phyloP scores from a whole-genome alignment of 192 early-diverging fungal genomes.

The Irineochytrium annulatum region DNA sequence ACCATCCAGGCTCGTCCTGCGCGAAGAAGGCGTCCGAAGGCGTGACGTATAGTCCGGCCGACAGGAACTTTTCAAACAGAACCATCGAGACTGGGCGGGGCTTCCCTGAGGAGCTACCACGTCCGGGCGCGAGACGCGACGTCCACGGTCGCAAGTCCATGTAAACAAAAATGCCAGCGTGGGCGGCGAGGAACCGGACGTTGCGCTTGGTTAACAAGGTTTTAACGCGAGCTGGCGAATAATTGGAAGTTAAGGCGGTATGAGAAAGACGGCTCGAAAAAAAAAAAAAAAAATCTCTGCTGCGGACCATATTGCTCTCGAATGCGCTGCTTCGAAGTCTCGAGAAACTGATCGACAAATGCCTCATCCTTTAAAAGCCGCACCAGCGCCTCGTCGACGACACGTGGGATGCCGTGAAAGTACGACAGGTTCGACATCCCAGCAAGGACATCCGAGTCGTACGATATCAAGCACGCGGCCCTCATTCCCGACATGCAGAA shows the following conservation, averaged over 20 bases:
- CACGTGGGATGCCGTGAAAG: constrained; percentile 62
- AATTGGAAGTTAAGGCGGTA: background rate
- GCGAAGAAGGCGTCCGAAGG: constrained; percentile 64
- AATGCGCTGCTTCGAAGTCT: constrained; percentile 53
- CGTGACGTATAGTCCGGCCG: constrained; percentile 61
- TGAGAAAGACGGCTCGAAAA: background rate
- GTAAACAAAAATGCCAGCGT: constrained; percentile 73
- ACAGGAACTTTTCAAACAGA: constrained; percentile 41
- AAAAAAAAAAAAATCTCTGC: background rate
- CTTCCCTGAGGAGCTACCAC: constrained; percentile 7
- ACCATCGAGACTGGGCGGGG: constrained; percentile 21
- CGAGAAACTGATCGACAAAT: constrained; percentile 58
- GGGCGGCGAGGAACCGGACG: constrained; percentile 55
- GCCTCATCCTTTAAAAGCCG: constrained; percentile 51
- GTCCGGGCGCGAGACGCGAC: constrained; percentile 11
- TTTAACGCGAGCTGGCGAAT: background rate
- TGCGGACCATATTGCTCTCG: constrained; percentile 49
- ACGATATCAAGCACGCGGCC: constrained; percentile 54
- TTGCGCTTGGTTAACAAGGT: constrained; percentile 37
- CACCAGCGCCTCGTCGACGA: constrained; percentile 54
- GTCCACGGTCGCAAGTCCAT: constrained; percentile 47
- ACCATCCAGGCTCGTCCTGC: constrained; percentile 21
- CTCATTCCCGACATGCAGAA: constrained; percentile 76
- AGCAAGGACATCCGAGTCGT: constrained; percentile 10
- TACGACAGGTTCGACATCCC: constrained; percentile 14